Base-by-base conservation (phyloP, 371 early-diverging fungal genomes). In the Mortierella sp. region DNA sequence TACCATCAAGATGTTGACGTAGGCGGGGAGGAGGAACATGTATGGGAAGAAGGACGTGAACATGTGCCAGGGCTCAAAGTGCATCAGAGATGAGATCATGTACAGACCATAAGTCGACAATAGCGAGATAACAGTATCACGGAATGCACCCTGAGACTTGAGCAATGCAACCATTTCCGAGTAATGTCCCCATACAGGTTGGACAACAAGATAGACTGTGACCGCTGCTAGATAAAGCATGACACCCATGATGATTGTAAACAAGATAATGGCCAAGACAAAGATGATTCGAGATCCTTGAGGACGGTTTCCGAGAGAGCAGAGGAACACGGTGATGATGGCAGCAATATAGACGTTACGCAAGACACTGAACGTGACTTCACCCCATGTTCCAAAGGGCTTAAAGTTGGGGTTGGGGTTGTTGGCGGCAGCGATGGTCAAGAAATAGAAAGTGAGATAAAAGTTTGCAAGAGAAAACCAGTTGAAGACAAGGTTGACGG, bases 31-130 rank as follows among this genome's bases (percentile, higher is more conserved):
- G 79, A 97, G 84, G 70, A 95, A 85, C 69, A 96, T 79, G 83
- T 98, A 97, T 84, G 96, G 97, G 22, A 94, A 5, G 62, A 96
- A 91, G 47, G 92, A 93, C 3, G 96, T 96, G 58, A 98, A 75
- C 96, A 97, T 96, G 82, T 98, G 99, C 96, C 95, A 96, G 13
- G 97, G 96, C 81, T 98, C 97, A 24, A 95, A 77, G 82, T 94
- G 93, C 65, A 96, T 63, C 40, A 96, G 48, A 24, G 92, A 90
- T 2, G 92, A 70, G n/a, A 97, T 15, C n/a, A 96, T 70, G 85
- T 95, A 98, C 15, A 98, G 66, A 0, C 95, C 96, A 76, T 93
- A 95, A 1, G 97, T 97, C 5, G 95, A 89, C 8, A 87, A 87
- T 55, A 96, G 72, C 1, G 97, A 95, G 32, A 97, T 84, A 28